Conservation (phyloP, 805 yeast species). For the Candida verbasci region DNA sequence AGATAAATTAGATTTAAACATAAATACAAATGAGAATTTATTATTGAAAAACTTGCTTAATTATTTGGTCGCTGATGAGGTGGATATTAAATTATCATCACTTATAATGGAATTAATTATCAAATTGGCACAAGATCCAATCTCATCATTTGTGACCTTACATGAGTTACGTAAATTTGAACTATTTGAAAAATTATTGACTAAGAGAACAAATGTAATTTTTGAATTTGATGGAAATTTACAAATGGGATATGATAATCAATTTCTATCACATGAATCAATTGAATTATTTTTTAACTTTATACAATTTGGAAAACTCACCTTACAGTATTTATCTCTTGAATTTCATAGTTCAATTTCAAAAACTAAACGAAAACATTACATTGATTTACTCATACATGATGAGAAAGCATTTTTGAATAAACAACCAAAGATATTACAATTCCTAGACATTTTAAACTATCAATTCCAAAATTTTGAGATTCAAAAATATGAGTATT, state of each 20-base stretch:
- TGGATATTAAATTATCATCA: conserved; percentile 57
- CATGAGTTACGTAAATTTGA: conserved; percentile 46
- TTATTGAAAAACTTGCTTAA: conserved; percentile 51
- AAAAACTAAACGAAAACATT: conserved; percentile 47
- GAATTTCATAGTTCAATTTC: conserved; percentile 67
- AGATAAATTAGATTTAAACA: conserved; percentile 45
- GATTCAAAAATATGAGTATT: conserved; percentile 29
- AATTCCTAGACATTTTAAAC: conserved; percentile 68
- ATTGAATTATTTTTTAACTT: conserved; percentile 58
- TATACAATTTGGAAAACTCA: conserved; percentile 53
- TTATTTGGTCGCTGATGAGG: conserved; percentile 48
- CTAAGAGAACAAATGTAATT: conserved; percentile 52
- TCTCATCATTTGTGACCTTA: conserved; percentile 50
- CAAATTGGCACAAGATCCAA: conserved; percentile 53
- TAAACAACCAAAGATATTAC: conserved; percentile 64
- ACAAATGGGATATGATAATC: conserved; percentile 21
- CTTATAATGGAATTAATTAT: conserved; percentile 57
- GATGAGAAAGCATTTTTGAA: conserved; percentile 44
- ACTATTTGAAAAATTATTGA: conserved; percentile 46
- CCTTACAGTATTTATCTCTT: conserved; percentile 62
- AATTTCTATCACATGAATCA: conserved; percentile 31
- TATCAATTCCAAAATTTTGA: conserved; percentile 46
- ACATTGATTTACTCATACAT: conserved; percentile 51
- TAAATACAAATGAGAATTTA: conserved; percentile 43
- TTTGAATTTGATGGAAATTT: conserved; percentile 42